A percentile compares a stretch with the other conserved stretches of the same genome.
phyloP scores from a whole-genome alignment of 106 monocot genomes.

The Acanthochlamys bracteata region DNA sequence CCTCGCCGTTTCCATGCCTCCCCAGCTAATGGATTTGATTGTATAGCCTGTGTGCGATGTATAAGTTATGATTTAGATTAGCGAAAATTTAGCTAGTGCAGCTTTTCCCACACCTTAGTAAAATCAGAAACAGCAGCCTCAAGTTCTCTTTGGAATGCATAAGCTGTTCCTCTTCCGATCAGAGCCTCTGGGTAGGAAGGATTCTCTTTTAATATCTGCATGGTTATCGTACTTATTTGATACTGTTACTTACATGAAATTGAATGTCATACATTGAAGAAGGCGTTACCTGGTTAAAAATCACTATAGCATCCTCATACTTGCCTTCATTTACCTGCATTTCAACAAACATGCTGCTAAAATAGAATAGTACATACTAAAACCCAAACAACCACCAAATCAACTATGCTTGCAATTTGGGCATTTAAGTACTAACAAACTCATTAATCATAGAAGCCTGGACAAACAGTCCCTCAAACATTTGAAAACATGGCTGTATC shows the following conservation, averaged over 20 bases:
- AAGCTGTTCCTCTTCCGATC: conserved; percentile 92
- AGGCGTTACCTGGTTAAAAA: conserved; percentile 65
- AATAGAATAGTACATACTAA: conserved; percentile 1
- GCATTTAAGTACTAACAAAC: too few species aligned
- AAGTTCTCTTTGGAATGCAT: conserved; percentile 89
- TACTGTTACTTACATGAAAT: neutral
- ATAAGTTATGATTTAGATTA: neutral
- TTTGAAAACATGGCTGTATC: too few species aligned
- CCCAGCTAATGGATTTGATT: conserved; percentile 60
- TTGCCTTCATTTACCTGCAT: conserved; percentile 94
- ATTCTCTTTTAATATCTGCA: conserved; percentile 72
- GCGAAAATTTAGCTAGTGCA: too few species aligned
- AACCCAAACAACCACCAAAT: too few species aligned
- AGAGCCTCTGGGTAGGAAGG: conserved; percentile 79
- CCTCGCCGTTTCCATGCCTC: conserved; percentile 98
- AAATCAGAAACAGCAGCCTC: conserved; percentile 90
- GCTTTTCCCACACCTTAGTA: conserved; percentile 80
- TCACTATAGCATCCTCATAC: conserved; percentile 71
- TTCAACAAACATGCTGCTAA: neutral
- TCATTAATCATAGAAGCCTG: too few species aligned
- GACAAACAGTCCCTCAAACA: too few species aligned
- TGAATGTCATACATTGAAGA: neutral
- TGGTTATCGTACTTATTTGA: neutral
- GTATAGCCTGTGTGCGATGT: conserved; percentile 53
- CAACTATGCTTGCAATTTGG: too few species aligned